Evolutionary conservation across 163 green algal species (phyloP).

Genomic region (Volvox carteri): DNA sequence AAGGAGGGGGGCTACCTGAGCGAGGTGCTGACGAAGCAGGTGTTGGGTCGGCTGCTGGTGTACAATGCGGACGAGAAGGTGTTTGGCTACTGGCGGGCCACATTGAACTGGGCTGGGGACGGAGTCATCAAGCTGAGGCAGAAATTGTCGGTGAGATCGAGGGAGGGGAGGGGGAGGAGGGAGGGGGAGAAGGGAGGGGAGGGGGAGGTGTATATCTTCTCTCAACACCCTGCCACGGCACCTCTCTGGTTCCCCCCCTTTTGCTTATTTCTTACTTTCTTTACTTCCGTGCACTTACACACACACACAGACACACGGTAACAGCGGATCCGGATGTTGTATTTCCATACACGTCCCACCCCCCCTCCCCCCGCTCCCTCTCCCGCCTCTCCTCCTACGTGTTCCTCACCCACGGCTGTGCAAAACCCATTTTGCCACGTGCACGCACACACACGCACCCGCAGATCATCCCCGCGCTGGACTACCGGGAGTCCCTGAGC

Average conservation of each 20-base stretch:
- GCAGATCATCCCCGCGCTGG: slow-evolving; percentile 52
- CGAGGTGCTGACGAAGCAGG: background rate
- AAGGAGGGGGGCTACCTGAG: slow-evolving; percentile 57
- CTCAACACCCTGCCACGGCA: background rate
- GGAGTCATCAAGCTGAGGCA: slow-evolving; percentile 45
- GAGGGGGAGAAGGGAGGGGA: no score
- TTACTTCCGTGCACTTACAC: no score
- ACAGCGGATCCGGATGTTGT: no score
- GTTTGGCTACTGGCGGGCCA: slow-evolving; percentile 54
- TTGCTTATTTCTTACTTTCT: background rate
- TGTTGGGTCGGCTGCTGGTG: slow-evolving; percentile 27
- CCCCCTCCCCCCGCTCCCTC: background rate
- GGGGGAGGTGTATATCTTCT: background rate
- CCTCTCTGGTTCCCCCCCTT: background rate
- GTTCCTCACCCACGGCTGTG: no score
- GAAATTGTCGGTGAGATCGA: slow-evolving; percentile 1
- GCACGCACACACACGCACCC: no score
- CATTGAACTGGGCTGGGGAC: slow-evolving; percentile 38
- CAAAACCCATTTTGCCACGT: no score
- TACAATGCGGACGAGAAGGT: slow-evolving; percentile 59
- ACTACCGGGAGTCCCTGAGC: slow-evolving; percentile 63
- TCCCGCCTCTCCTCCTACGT: background rate
- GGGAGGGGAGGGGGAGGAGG: background rate
- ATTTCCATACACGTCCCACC: no score
- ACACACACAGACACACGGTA: no score